Evolutionary conservation across 306 rosid species (phyloP).

Genomic region (Vigna radiata): DNA sequence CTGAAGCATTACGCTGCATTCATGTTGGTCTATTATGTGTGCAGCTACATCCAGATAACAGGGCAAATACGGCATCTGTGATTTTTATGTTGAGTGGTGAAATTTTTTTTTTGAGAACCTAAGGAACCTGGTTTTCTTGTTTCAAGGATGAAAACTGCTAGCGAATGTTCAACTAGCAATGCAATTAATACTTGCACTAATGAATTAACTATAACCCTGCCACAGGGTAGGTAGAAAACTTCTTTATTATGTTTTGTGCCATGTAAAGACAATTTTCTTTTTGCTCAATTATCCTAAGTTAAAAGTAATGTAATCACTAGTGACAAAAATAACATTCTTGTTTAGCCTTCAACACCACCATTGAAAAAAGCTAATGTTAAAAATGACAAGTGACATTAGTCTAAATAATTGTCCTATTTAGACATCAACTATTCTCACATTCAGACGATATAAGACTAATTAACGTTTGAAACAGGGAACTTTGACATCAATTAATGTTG

Average conservation of each 20-base stretch:
- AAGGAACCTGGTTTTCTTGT: conserved; percentile 55
- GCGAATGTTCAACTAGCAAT: conserved; percentile 30
- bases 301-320: too few relatives aligned
- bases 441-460: too few relatives aligned
- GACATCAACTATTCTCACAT: too few relatives aligned
- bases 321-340: too few relatives aligned
- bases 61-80: conserved; percentile 62
- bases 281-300: background rate
- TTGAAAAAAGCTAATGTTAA: too few relatives aligned
- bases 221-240: conserved; percentile 43
- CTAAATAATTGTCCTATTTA: too few relatives aligned
- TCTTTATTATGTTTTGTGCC: background rate
- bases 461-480: too few relatives aligned
- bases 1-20: conserved; percentile 50
- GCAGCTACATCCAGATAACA: conserved; percentile 54
- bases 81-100: conserved; percentile 59
- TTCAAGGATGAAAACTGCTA: background rate
- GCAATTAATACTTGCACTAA: conserved; percentile 32
- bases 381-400: too few relatives aligned
- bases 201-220: conserved; percentile 28
- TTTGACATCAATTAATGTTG: too few relatives aligned
- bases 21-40: conserved; percentile 63
- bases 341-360: too few relatives aligned
- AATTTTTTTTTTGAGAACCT: conserved; percentile 48
- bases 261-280: background rate